Evolutionary conservation across 169 alveolate genomes (phyloP).

Genomic region (Eimeria praecox): DNA sequence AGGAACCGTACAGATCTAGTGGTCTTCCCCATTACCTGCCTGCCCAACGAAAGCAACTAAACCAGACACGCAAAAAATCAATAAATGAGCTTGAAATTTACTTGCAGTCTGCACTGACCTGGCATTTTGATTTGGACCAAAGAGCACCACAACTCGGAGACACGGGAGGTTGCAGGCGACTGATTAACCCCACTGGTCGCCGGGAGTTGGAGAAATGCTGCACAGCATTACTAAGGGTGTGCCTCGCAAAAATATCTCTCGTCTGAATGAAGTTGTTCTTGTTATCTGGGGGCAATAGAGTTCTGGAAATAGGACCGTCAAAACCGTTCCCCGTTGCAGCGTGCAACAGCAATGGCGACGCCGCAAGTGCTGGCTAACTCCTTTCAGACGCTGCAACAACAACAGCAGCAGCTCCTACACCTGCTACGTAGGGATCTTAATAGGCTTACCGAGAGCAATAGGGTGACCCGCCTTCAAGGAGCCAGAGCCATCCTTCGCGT

Average conservation of each 20-base stretch:
- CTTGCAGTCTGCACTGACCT: neutral
- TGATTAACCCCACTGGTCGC: constrained; percentile 32
- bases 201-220: neutral
- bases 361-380: constrained; percentile 39
- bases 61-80: neutral
- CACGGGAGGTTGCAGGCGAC: neutral
- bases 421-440: constrained; percentile 25
- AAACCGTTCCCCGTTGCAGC: neutral
- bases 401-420: constrained; percentile 26
- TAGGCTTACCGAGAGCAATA: constrained; percentile 45
- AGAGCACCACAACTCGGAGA: constrained; percentile 39
- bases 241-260: neutral
- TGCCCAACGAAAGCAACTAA: neutral
- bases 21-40: neutral
- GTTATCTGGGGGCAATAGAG: neutral
- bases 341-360: constrained; percentile 5
- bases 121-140: neutral
- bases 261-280: neutral
- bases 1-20: neutral
- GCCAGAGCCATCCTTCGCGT: constrained; percentile 27
- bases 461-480: constrained; percentile 42
- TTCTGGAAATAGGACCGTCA: constrained; percentile 2
- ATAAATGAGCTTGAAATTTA: neutral
- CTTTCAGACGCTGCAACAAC: constrained; percentile 5
- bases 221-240: neutral